Evolutionary conservation across 805 yeast species (phyloP), one percentile per base, ranked within the genome.

Genomic region (Candida tibetensis): DNA sequence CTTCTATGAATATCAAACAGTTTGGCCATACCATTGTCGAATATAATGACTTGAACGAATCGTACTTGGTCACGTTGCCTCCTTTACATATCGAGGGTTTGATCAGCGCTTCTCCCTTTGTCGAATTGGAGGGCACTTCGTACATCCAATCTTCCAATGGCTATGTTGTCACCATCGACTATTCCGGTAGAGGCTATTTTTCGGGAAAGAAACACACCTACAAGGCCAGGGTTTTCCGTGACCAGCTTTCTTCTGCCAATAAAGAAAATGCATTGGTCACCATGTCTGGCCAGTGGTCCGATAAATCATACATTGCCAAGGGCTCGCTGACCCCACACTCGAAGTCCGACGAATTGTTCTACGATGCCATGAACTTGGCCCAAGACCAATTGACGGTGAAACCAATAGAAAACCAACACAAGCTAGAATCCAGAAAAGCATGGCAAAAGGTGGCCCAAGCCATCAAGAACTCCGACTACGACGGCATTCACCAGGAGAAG

Each of bases 81-180:
- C 88, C 96, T 10, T 72, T 93, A 52, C 98, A 93, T 64, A 84
- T 91, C 44, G 99, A 91, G 65, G 98, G 99, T 19, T 76, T 91
- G 41, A 65, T 91, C 45, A 81, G 84, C 47, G 96, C 95, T 8
- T 74, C 95, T 2, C 99, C 99, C 19, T 91, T 83, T 61, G 96
- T 90, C 37, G 99, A 93, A 69, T 74, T 93, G 46, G 96, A 91
- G 56, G 95, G 95, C 42, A 80, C 80, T 49, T 76, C 95, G n/a
- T 79, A 71, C 53, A 87, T 93, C 57, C 95, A 85, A 63, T 72
- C 88, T 32, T 82, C 93, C 10, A 73, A 76, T 35, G 98, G 98
- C 16, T 82, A 81, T 63, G 60, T 74, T 45, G 76, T 89, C 12
- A 72, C 75, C 21, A 67, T 93, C 42, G 95, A 86, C 52, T 93